Evolutionary conservation across 805 yeast genomes (phyloP), one percentile per base, ranked within the genome.

Genomic region (Yarrowia keelungensis): DNA sequence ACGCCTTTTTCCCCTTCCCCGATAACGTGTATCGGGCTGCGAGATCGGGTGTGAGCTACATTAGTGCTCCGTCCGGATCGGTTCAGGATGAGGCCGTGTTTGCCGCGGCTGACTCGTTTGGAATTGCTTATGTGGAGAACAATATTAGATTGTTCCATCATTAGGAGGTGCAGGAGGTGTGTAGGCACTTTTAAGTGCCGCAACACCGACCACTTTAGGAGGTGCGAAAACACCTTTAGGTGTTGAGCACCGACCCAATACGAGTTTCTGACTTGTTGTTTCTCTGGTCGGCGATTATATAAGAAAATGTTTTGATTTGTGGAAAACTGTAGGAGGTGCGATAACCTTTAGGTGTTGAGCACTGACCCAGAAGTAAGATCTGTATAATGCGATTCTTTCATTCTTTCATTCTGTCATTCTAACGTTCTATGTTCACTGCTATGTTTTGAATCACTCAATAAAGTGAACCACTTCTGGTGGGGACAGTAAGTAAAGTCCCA

Each of bases 1-100:
- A 95, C 79, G 99, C 99, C 38, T 95, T 95, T 87, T 95, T 95
- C 97, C 99, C 99, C 81, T 95, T 95, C 95, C 95, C 98, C 73
- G 99, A 95, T 81, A 95, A 95, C 78, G 97, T 95, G 74, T 92
- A 94, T 87, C 88, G 99, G 80, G 98, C 98, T 72, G 97, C 88
- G 66, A 88, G 91, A 84, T 89, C 97, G 19, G 99, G 99, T 79
- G 99, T 93, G 75, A 92, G 91, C 81, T 95, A 83, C 82, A 85
- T 95, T 78, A 96, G 97, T 76, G 99, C 99, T 66, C 97, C 99
- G 70, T 87, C 96, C 64, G 99, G 99, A 69, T 92, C 97, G 22
- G 97, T 95, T 71, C 94, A 92, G 92, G 99, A 95, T 82, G 89
- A 90, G 83, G 97, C 93, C 69, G 99, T 95, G 54, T 87, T 94